Conservation (phyloP, 257 asterid genomes). For the Leonotis leonurus region DNA sequence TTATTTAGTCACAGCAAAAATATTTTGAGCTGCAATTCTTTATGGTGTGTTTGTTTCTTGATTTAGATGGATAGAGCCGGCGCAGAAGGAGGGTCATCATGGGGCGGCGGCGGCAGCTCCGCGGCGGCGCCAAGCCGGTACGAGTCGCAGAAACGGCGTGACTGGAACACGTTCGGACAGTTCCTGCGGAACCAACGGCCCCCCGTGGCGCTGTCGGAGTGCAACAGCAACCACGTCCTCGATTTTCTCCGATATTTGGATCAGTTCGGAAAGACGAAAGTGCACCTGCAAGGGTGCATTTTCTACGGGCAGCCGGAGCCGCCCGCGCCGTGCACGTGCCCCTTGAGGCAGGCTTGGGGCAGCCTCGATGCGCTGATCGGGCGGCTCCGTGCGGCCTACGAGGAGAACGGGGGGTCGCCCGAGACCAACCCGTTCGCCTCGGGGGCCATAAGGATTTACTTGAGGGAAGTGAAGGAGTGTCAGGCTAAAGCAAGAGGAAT, state of each 20-base stretch:
- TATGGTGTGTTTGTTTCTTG: neutral
- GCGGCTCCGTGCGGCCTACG: conserved; percentile 72
- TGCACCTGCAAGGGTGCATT: conserved; percentile 64
- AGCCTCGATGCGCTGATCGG: conserved; percentile 67
- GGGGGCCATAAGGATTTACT: conserved; percentile 53
- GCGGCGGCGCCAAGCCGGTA: conserved; percentile 45
- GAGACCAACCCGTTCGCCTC: conserved; percentile 70
- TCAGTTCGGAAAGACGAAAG: conserved; percentile 72
- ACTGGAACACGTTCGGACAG: conserved; percentile 84
- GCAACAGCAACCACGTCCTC: conserved; percentile 66
- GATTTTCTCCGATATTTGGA: conserved; percentile 63
- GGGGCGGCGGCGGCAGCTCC: conserved; percentile 17
- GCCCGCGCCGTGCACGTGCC: conserved; percentile 73
- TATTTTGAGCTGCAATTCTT: neutral
- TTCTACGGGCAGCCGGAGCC: conserved; percentile 79
- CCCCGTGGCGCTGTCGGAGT: conserved; percentile 46
- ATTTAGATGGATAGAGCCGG: conserved; percentile 25
- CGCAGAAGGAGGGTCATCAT: conserved; percentile 45
- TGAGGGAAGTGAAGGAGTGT: conserved; percentile 69
- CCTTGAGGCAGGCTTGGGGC: conserved; percentile 71
- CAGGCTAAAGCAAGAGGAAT: conserved; percentile 68
- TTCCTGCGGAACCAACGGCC: conserved; percentile 62
- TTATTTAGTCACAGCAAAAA: conserved; percentile 26
- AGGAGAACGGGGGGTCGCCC: conserved; percentile 71
- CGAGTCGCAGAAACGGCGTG: conserved; percentile 51